Evolutionary conservation across 2,329 filamentous ascomycete genomes (phyloP).

Genomic region (Fusarium newnesense): DNA sequence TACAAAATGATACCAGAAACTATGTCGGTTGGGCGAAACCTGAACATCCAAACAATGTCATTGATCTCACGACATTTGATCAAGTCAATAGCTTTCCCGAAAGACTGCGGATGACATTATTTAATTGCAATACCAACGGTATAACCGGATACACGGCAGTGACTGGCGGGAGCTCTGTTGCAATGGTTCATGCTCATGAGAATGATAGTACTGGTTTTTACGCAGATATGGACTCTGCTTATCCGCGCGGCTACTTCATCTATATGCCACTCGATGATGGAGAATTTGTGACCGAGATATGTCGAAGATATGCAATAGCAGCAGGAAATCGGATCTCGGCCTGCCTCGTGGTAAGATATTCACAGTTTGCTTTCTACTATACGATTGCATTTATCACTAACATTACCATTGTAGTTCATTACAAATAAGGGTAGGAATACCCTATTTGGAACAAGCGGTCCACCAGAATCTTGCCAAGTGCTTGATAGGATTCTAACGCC

Average conservation of each 20-base stretch:
- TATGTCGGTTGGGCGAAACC: slow-evolving; percentile 18
- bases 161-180: neutral
- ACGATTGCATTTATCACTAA: neutral
- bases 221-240: slow-evolving; percentile 5
- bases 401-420: neutral
- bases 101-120: slow-evolving; percentile 9
- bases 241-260: neutral
- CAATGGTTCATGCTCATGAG: slow-evolving; percentile 11
- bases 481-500: slow-evolving; percentile 12
- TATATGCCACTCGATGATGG: slow-evolving; percentile 24
- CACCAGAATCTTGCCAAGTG: slow-evolving; percentile 8
- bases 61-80: slow-evolving; percentile 17
- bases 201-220: slow-evolving; percentile 7
- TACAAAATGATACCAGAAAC: neutral
- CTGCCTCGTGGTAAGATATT: slow-evolving; percentile 18
- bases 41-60: slow-evolving; percentile 4
- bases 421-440: slow-evolving; percentile 23
- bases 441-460: slow-evolving; percentile 17
- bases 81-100: neutral
- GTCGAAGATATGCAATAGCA: slow-evolving; percentile 8
- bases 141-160: slow-evolving; percentile 19
- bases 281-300: slow-evolving; percentile 21
- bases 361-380: neutral
- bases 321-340: neutral
- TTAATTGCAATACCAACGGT: slow-evolving; percentile 9